phyloP scores from a whole-genome alignment of 2,329 filamentous ascomycete genomes.

The Monilinia laxa region DNA sequence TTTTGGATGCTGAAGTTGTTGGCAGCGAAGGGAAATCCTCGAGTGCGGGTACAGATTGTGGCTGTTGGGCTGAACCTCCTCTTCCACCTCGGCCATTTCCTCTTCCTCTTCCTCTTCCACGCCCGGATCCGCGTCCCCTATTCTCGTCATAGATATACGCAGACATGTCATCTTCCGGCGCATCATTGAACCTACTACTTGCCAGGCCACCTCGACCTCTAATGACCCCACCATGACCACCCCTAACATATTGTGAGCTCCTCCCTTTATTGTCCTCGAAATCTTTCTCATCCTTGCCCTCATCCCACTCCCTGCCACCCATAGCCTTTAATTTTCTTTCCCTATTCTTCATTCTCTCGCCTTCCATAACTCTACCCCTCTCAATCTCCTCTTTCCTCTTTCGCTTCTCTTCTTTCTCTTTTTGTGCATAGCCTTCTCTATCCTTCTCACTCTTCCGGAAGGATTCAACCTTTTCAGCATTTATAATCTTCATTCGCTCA shows the following conservation, averaged over 20 bases:
- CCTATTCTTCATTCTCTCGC: conserved; percentile 41
- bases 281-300: conserved; percentile 38
- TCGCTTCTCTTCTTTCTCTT: conserved; percentile 58
- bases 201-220: conserved; percentile 28
- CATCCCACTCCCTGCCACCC: conserved; percentile 41
- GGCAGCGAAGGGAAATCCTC: conserved; percentile 37
- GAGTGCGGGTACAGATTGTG: conserved; percentile 25
- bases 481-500: conserved; percentile 60
- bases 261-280: conserved; percentile 37
- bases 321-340: conserved; percentile 41
- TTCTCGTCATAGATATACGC: conserved; percentile 18
- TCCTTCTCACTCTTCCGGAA: conserved; percentile 69
- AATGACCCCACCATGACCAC: conserved; percentile 35
- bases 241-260: conserved; percentile 36
- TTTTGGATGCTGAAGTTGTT: not conserved
- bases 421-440: conserved; percentile 60
- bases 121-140: conserved; percentile 31
- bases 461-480: conserved; percentile 57
- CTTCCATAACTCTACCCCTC: conserved; percentile 38
- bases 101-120: conserved; percentile 15
- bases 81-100: conserved; percentile 26
- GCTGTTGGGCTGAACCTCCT: conserved; percentile 26
- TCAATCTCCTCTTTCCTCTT: conserved; percentile 44
- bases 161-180: conserved; percentile 22
- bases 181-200: conserved; percentile 25